Evolutionary conservation across 164 flowering plant species (phyloP).

Genomic region (Magnolia officinalis): DNA sequence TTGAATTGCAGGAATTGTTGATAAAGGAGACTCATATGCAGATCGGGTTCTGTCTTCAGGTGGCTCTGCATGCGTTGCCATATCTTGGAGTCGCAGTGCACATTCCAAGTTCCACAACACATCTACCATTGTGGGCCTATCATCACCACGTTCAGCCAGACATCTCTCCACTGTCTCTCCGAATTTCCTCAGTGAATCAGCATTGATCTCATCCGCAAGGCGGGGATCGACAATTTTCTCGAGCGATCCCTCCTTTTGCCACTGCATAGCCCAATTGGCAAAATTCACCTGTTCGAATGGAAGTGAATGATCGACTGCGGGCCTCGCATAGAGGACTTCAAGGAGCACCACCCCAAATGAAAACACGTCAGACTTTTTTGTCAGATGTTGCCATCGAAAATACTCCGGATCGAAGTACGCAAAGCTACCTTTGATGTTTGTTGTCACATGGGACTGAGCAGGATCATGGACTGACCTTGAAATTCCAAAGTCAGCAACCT

Average conservation of each 20-base stretch:
- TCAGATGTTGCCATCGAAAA: conserved; percentile 12
- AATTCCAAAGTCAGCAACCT: conserved; percentile 28
- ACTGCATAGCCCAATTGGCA: conserved; percentile 20
- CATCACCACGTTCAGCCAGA: conserved; percentile 64
- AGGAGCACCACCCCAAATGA: conserved; percentile 25
- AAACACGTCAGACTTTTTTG: conserved; percentile 20
- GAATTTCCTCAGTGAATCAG: conserved; percentile 47
- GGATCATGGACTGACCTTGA: conserved; percentile 2
- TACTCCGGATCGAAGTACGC: conserved; percentile 26
- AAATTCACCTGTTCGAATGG: conserved; percentile 62
- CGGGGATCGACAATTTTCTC: neutral
- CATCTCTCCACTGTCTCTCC: conserved; percentile 76
- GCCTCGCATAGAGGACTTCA: conserved; percentile 48
- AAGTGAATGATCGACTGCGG: conserved; percentile 59
- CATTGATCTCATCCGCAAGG: neutral
- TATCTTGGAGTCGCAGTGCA: conserved; percentile 58
- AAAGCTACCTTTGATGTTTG: conserved; percentile 24
- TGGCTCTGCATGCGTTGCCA: conserved; percentile 4
- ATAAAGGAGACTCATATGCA: neutral
- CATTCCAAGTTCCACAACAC: conserved; percentile 73
- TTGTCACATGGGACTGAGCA: conserved; percentile 25
- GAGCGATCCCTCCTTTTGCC: neutral
- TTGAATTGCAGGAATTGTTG: neutral
- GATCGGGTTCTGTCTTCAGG: neutral
- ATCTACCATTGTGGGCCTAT: conserved; percentile 74